Conservation (phyloP, 192 early-diverging fungal species). For the Geosiphon pyriformis region DNA sequence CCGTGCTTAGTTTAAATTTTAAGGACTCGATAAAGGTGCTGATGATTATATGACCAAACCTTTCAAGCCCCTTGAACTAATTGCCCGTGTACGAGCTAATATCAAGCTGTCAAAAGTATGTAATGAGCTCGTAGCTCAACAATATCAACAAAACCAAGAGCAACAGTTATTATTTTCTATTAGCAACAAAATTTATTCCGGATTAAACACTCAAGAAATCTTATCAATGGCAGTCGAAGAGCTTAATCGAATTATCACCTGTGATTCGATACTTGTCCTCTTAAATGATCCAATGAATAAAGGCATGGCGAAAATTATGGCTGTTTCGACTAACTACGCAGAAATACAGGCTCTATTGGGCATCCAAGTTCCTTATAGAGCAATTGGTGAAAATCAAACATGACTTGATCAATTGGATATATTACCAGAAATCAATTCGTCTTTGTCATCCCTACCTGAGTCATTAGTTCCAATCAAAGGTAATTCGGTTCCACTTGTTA, state of each 20-base stretch:
- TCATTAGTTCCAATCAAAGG: no score
- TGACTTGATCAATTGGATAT: no score
- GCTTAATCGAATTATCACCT: slow-evolving; percentile 33
- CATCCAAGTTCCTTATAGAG: background rate
- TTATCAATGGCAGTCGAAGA: slow-evolving; percentile 29
- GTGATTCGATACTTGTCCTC: slow-evolving; percentile 31
- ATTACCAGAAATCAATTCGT: background rate
- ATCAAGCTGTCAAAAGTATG: slow-evolving; percentile 43
- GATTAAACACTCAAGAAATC: slow-evolving; percentile 28
- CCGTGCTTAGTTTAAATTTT: no score
- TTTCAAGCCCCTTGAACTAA: slow-evolving; percentile 44
- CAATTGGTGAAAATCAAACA: background rate
- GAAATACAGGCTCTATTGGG: background rate
- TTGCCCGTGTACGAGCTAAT: slow-evolving; percentile 49
- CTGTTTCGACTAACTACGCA: background rate
- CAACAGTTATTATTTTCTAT: slow-evolving; percentile 38
- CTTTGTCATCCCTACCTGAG: no score
- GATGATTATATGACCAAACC: slow-evolving; percentile 55
- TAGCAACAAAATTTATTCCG: slow-evolving; percentile 31
- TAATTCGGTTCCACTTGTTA: background rate
- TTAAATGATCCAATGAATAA: slow-evolving; percentile 14
- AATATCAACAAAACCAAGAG: slow-evolving; percentile 32
- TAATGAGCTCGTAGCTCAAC: slow-evolving; percentile 35
- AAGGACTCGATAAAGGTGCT: slow-evolving; percentile 45
- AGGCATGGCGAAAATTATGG: background rate